Evolutionary conservation across 352 stramenopile species (phyloP), one percentile per base, ranked within the genome.

Genomic region (Phytophthora parvispora): DNA sequence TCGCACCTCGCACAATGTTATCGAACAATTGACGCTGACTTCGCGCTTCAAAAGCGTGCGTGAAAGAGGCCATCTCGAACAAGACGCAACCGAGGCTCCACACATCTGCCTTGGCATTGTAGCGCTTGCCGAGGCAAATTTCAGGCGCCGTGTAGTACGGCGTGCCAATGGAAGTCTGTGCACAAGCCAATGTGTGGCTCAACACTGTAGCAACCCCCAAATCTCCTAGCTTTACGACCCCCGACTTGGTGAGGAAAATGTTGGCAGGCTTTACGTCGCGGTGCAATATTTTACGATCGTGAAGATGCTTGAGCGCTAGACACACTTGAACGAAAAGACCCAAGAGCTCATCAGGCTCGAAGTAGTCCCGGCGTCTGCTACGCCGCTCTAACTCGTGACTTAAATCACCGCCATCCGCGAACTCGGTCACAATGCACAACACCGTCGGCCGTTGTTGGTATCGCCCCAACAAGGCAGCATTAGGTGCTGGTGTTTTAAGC

Each of bases 91-190:
- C 96, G 15, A 99, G 76, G 31, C 94, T 97, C 96, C 96, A 99
- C 18, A 99, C 73, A 67, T 99, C 96, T 0, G 89, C 97, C 77
- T 98, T 99, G 60, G 94, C 82, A 55, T 98, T 97, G 82, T 99
- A 99, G 15, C 81, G 80, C 53, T 95, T 86, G 16, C 96, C 95
- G 13, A 98, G 78, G 68, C 92, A 98, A 47, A 99, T 97, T 74
- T 99, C 95, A 38, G 95, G 95, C 9, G 91, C 97, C 49, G 97
- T 98, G 80, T 99, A 98, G 75, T 98, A 98, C 53, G 86, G 86
- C 2, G 86, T 94, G 9, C 86, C 86, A 15, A 83, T 89, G n/a
- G 86, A 78, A n/a, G 86, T 94, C 64, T 91, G 74, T 1, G 84
- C 84, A 57, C 85, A 87, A 7, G 88, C 87, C 36, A 94, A 64